Conservation (phyloP, 306 rosid genomes). For the Ochetophila trinervis region DNA sequence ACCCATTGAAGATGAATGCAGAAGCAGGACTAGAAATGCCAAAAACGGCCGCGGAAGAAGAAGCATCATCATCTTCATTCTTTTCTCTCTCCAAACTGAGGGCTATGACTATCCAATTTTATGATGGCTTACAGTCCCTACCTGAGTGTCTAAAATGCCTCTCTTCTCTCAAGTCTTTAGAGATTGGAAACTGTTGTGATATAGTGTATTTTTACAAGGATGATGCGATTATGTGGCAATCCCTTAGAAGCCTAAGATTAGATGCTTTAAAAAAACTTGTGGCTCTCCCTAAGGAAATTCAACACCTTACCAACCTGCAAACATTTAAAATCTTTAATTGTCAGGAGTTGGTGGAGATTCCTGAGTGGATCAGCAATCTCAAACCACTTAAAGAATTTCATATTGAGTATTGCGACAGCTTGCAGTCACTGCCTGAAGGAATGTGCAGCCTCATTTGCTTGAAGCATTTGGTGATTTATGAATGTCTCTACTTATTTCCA, state of each 20-base stretch:
- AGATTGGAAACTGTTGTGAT: conserved; percentile 7
- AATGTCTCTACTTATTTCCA: background rate
- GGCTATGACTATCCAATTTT: background rate
- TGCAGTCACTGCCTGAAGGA: background rate
- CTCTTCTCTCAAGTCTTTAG: no score
- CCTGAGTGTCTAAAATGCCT: no score
- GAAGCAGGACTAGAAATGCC: no score
- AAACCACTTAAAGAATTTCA: background rate
- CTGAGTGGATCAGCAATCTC: conserved; percentile 2
- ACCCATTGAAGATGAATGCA: background rate
- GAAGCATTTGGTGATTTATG: background rate
- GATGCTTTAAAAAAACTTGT: conserved; percentile 6
- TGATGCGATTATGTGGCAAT: background rate
- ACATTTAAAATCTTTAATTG: conserved; percentile 8
- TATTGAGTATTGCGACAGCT: background rate
- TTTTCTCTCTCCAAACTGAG: background rate
- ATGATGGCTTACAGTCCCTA: background rate
- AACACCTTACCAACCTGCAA: background rate
- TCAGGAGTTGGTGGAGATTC: background rate
- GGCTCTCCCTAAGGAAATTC: no score
- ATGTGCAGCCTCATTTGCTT: background rate
- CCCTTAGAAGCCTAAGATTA: conserved; percentile 11
- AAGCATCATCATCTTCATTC: no score
- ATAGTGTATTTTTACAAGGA: no score
- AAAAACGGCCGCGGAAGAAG: no score